Percentiles rank a stretch among this genome's conserved stretches.
Evolutionary conservation across 305 asterid genomes (phyloP).

Genomic region (Nicotiana rustica): DNA sequence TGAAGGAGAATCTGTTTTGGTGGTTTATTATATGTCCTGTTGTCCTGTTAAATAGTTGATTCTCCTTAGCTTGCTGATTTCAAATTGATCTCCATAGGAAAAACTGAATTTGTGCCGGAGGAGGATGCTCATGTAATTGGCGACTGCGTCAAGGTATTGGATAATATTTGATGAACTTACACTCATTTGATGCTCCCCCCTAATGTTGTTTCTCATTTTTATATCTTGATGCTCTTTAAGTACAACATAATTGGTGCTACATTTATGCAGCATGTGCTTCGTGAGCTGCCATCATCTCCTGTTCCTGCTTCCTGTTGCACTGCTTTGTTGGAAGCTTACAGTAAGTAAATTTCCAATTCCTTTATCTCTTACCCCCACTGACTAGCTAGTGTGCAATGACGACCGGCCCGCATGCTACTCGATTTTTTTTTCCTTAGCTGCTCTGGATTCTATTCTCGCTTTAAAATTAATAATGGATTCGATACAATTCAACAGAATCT

Average conservation of each 20-base stretch:
- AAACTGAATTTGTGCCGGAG: conserved; percentile 77
- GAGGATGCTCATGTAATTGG: conserved; percentile 99
- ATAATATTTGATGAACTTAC: conserved; percentile 27
- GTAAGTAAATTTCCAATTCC: conserved; percentile 55
- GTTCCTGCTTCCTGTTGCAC: conserved; percentile 99
- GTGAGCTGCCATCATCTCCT: conserved; percentile 99
- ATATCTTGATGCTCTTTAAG: conserved; percentile 33
- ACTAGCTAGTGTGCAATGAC: too few relatives aligned
- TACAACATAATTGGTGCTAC: conserved; percentile 37
- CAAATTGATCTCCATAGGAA: conserved; percentile 56
- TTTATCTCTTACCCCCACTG: not conserved
- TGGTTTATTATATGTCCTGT: conserved; percentile 15
- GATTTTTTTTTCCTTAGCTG: too few relatives aligned
- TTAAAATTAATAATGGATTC: too few relatives aligned
- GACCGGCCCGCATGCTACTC: too few relatives aligned
- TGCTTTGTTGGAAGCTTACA: conserved; percentile 93
- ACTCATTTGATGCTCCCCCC: not conserved
- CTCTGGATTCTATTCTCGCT: too few relatives aligned
- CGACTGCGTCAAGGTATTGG: conserved; percentile 93
- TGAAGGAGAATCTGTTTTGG: conserved; percentile 17
- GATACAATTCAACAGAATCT: too few relatives aligned
- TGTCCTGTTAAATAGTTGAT: conserved; percentile 12
- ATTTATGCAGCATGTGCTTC: conserved; percentile 87
- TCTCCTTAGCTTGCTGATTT: conserved; percentile 8
- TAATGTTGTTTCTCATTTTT: conserved; percentile 18